A percentile compares a stretch with the other conserved stretches of the same genome.
These are phyloP conservation scores for Aspergillus indologenus DNA, from an alignment of 495 filamentous ascomycete genomes.

Conservation along the genomic window DNA sequence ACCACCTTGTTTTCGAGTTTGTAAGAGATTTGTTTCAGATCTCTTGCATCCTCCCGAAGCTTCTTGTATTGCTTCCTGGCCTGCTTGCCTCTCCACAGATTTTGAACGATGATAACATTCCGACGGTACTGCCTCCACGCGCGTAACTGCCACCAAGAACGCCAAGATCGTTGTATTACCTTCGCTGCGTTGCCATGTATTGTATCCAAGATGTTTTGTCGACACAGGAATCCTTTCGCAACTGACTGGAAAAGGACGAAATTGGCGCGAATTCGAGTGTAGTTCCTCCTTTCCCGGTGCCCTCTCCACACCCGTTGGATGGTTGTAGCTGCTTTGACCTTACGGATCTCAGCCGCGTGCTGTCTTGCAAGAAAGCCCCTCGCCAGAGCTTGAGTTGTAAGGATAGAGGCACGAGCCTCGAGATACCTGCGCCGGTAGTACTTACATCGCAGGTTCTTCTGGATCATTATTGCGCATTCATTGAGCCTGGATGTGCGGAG, in stretches of 20 bases:
- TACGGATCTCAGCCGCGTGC: constrained; percentile 75
- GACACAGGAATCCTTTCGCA: constrained; percentile 85
- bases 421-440: constrained; percentile 93
- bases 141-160: constrained; percentile 71
- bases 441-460: constrained; percentile 95
- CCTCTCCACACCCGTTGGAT: constrained; percentile 96
- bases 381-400: constrained; percentile 70
- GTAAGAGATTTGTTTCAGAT: constrained; percentile 98
- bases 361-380: constrained; percentile 74
- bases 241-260: constrained; percentile 82
- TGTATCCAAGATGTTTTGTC: constrained; percentile 87
- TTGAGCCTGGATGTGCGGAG: constrained; percentile 85
- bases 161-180: constrained; percentile 87
- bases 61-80: constrained; percentile 84
- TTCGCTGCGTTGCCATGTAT: constrained; percentile 89
- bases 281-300: constrained; percentile 76
- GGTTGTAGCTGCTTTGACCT: constrained; percentile 80
- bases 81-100: constrained; percentile 82
- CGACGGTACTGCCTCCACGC: constrained; percentile 84
- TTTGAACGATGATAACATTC: constrained; percentile 88
- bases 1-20: constrained; percentile 99
- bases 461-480: constrained; percentile 95
- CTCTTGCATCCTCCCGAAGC: constrained; percentile 89
- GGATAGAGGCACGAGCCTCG: constrained; percentile 75
- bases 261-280: constrained; percentile 71